These are phyloP conservation scores for Psilocybe sp. DNA, from an alignment of 768 basidiomycete species.

Conservation along the genomic window DNA sequence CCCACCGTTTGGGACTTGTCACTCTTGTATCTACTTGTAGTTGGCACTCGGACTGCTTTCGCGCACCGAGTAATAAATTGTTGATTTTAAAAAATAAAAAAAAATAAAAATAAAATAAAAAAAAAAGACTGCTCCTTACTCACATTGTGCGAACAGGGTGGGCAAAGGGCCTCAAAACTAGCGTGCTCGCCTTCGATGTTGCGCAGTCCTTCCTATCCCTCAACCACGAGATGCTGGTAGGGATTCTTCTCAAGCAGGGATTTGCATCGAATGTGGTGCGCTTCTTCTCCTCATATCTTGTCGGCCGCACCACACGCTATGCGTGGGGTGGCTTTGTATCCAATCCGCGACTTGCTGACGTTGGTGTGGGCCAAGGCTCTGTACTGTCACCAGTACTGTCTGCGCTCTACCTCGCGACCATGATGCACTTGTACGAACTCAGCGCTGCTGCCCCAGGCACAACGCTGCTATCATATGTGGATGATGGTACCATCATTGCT, in stretches of 20 bases:
- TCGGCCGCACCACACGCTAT: neutral
- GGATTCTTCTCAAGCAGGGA: neutral
- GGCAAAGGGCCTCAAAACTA: conserved; percentile 13
- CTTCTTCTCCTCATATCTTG: conserved; percentile 3
- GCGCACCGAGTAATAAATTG: too few species aligned
- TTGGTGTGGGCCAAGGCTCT: neutral
- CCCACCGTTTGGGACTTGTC: too few species aligned
- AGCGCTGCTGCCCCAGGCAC: too few species aligned
- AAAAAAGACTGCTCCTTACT: too few species aligned
- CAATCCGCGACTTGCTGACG: neutral
- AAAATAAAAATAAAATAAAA: too few species aligned
- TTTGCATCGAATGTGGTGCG: neutral
- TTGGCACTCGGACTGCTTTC: too few species aligned
- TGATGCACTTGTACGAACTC: too few species aligned
- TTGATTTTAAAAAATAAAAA: too few species aligned
- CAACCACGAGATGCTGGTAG: neutral
- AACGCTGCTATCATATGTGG: too few species aligned
- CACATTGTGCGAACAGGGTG: conserved; percentile 16
- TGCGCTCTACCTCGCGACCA: neutral
- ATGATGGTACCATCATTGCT: too few species aligned
- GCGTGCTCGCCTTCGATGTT: neutral
- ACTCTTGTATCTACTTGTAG: too few species aligned
- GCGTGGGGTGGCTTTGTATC: neutral
- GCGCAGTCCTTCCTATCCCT: neutral
- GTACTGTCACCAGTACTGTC: neutral